phyloP scores from a whole-genome alignment of 805 yeast species.

The Candida railenensis region DNA sequence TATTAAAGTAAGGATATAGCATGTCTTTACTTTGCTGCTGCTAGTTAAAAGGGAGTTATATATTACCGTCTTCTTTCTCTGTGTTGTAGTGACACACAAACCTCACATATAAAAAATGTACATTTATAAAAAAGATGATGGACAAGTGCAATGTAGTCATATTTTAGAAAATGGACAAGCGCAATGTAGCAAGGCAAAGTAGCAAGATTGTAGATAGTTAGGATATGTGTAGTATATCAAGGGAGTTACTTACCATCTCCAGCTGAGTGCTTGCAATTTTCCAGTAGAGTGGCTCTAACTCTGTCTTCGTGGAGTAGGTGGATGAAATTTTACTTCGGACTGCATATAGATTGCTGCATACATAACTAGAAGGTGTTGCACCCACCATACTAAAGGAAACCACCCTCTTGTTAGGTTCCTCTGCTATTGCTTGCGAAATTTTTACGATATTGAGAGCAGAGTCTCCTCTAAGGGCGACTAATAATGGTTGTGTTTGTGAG shows the following conservation, averaged over 20 bases:
- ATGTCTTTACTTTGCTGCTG: neutral
- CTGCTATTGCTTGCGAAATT: too few relatives aligned
- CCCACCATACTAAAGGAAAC: too few relatives aligned
- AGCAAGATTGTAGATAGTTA: neutral
- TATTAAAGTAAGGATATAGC: neutral
- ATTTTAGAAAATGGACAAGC: neutral
- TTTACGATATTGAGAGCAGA: too few relatives aligned
- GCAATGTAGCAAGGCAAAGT: neutral
- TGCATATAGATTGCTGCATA: too few relatives aligned
- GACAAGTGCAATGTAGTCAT: neutral
- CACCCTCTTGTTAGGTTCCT: too few relatives aligned
- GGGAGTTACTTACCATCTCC: neutral
- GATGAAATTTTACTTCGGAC: too few relatives aligned
- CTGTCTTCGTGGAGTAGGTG: too few relatives aligned
- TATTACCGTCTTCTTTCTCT: neutral
- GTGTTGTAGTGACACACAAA: conserved; percentile 1
- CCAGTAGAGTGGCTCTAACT: too few relatives aligned
- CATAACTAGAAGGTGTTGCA: too few relatives aligned
- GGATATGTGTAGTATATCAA: neutral
- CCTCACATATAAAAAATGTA: conserved; percentile 11
- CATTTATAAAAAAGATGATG: conserved; percentile 9
- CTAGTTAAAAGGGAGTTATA: neutral
- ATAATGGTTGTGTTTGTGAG: too few relatives aligned
- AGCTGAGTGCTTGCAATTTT: too few relatives aligned
- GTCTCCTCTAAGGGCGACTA: too few relatives aligned